Evolutionary conservation across 805 yeast genomes (phyloP).

Genomic region (Saccharomycopsis amapae): DNA sequence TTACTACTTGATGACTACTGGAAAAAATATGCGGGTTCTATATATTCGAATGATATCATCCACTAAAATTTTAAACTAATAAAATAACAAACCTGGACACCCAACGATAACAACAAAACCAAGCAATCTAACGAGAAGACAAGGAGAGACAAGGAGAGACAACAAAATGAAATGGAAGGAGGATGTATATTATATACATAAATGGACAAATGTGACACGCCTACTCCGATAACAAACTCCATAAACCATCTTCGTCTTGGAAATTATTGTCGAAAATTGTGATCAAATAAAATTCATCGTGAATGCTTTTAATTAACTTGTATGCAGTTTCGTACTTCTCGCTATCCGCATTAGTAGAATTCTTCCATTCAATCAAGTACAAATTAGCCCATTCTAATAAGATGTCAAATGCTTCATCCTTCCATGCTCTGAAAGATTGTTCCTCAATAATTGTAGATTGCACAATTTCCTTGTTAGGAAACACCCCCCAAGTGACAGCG

Average conservation of each 20-base stretch:
- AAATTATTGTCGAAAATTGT: conserved; percentile 84
- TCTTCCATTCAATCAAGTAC: conserved; percentile 37
- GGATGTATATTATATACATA: not conserved
- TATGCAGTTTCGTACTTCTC: conserved; percentile 38
- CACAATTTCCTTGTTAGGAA: conserved; percentile 81
- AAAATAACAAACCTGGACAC: too few species aligned
- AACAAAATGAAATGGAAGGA: not conserved
- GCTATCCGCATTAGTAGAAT: conserved; percentile 19
- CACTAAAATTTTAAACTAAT: too few species aligned
- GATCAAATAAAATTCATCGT: conserved; percentile 64
- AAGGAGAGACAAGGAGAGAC: not conserved
- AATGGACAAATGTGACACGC: too few species aligned
- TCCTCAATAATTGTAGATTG: conserved; percentile 91
- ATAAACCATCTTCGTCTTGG: conserved; percentile 26
- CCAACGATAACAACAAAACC: too few species aligned
- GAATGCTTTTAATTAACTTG: conserved; percentile 52
- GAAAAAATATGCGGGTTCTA: too few species aligned
- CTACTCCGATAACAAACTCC: conserved; percentile 9
- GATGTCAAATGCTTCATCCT: conserved; percentile 86
- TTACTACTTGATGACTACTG: too few species aligned
- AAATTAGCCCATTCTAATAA: conserved; percentile 90
- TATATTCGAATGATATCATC: too few species aligned
- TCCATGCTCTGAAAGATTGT: conserved; percentile 93
- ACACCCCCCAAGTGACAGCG: conserved; percentile 97
- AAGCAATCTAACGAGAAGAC: not conserved